Evolutionary conservation across 2,329 filamentous ascomycete genomes (phyloP), one percentile per base, ranked within the genome.

Genomic region (Penicillium sp.): DNA sequence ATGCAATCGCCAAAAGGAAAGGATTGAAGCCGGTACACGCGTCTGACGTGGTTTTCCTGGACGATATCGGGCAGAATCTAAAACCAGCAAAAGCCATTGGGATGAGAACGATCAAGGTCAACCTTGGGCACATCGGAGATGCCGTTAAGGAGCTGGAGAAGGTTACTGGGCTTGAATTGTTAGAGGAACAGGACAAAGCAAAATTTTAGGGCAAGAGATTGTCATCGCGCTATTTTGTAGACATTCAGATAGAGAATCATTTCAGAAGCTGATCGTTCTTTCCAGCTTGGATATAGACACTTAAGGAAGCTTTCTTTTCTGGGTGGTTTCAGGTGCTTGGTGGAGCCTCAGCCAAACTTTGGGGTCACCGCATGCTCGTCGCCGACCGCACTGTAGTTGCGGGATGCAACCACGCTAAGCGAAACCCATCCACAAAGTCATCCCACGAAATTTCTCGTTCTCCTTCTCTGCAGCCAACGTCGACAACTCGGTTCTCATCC

Each of bases 51-150:
- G 78, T 96, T 5, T 99, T 99, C 74, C 78, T 97, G 54, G 95
- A 97, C 75, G 93, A 97, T 70, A 97, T 99, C 75, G 95, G 95
- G 1, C 89, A 93, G 77, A 99, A 99, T 75, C 77, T 98, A 61
- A 95, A 93, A 81, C 89, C 85, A 49, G 95, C 88, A 1, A 91
- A 84, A 77, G 84, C 84, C 53, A 81, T 88, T 23, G 94, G 94
- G 0, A 89, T 98, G 75, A 79, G 84, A 60, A 98, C 94, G 0
- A 85, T 98, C 67, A 97, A 94, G 78, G 95, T 98, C 1, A 82
- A 86, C 8, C 79, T 98, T 30, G 93, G 93, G 1, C 87, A 85
- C 75, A 87, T 91, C 1, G 90, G 86, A 73, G 88, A 93, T 74
- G 93, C 94, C 0, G 93, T 98, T 0, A 88, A 86, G 67, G 88